A percentile compares a stretch with the other conserved stretches of the same genome.
Evolutionary conservation across 169 alveolate genomes (phyloP).

Genomic region (Babesia divergens): DNA sequence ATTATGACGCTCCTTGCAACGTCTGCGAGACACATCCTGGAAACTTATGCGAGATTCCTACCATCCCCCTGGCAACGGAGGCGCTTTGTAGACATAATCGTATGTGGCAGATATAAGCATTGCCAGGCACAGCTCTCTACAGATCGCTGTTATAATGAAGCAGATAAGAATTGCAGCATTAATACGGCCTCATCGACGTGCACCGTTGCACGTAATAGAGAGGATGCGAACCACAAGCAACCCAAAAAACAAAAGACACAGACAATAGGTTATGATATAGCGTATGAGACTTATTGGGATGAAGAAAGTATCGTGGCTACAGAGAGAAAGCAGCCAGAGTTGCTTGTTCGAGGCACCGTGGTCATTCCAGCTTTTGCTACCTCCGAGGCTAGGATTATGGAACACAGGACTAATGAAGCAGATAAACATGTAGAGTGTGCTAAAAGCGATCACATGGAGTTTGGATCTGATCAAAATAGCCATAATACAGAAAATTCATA

Average conservation of each 20-base stretch:
- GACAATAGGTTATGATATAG: not conserved
- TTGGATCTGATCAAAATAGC: no score
- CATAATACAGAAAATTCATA: no score
- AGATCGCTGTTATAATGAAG: no score
- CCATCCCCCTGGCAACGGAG: not conserved
- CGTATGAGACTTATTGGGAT: constrained; percentile 55
- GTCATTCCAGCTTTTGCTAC: constrained; percentile 61
- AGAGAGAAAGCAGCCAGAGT: constrained; percentile 28
- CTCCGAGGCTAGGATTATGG: constrained; percentile 33
- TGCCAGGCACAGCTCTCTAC: no score
- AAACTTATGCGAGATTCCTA: not conserved
- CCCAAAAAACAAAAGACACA: not conserved
- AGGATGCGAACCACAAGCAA: not conserved
- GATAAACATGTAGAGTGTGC: no score
- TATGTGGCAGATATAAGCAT: not conserved
- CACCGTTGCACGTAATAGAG: no score
- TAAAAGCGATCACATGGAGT: no score
- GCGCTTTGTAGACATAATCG: not conserved
- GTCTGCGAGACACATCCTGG: constrained; percentile 2
- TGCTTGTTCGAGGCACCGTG: constrained; percentile 55
- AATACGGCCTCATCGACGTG: no score
- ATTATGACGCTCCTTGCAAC: not conserved
- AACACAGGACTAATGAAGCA: no score
- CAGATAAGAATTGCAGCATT: no score
- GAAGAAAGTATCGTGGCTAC: constrained; percentile 16